phyloP scores from a whole-genome alignment of 306 rosid species.

The Trifolium pratense region DNA sequence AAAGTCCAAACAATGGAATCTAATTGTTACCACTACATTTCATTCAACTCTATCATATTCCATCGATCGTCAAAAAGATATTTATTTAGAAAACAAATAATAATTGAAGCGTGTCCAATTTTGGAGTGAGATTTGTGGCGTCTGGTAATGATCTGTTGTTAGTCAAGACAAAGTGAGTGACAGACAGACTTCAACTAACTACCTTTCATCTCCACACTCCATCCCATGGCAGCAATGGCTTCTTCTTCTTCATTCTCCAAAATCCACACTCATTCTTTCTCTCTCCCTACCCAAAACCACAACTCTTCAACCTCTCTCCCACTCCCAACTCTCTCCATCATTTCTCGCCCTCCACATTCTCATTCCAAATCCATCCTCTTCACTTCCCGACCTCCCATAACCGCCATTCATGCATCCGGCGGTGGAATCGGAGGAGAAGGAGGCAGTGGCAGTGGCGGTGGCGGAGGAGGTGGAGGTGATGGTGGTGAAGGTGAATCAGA shows the following conservation, averaged over 20 bases:
- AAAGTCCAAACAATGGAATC: too few species aligned
- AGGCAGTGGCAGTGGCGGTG: not conserved
- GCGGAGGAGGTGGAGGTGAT: constrained; percentile 2
- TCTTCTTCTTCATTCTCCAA: constrained; percentile 57
- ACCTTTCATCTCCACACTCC: not conserved
- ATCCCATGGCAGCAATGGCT: constrained; percentile 52
- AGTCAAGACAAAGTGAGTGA: not conserved
- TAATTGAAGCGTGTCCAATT: too few species aligned
- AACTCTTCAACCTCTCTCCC: constrained; percentile 44
- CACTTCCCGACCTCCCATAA: constrained; percentile 16
- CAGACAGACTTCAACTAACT: constrained; percentile 1
- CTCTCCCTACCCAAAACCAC: constrained; percentile 39
- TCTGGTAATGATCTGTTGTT: not conserved
- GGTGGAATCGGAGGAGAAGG: constrained; percentile 32
- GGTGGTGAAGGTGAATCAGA: constrained; percentile 47
- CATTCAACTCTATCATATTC: too few species aligned
- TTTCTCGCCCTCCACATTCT: constrained; percentile 21
- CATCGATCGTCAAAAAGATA: too few species aligned
- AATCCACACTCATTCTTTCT: constrained; percentile 45
- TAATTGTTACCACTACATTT: too few species aligned
- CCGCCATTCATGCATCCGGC: constrained; percentile 37
- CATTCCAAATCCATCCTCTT: not conserved
- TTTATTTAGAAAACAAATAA: too few species aligned
- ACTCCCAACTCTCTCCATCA: constrained; percentile 32
- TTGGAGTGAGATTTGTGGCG: not conserved